These are phyloP conservation scores for Rhizopogon roseolus DNA, from an alignment of 768 basidiomycete genomes.

Conservation along the genomic window DNA sequence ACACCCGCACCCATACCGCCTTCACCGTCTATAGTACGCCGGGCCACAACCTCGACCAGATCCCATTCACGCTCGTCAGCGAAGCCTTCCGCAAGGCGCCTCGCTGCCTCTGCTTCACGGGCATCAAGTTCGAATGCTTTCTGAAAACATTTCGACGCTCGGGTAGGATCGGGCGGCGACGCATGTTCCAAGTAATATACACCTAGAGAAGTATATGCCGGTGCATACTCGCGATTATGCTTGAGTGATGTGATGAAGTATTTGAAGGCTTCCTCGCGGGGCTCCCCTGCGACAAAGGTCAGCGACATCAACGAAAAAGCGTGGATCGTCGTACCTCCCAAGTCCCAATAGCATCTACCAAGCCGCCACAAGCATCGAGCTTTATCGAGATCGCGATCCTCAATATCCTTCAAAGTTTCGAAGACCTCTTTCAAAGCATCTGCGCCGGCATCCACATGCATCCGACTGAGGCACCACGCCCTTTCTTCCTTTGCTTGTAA, in stretches of 20 bases:
- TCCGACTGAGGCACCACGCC: slow-evolving; percentile 70
- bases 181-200: slow-evolving; percentile 76
- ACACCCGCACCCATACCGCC: slow-evolving; percentile 67
- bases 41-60: slow-evolving; percentile 90
- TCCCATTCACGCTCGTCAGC: slow-evolving; percentile 95
- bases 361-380: slow-evolving; percentile 85
- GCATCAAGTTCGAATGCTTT: slow-evolving; percentile 97
- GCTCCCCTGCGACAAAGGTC: slow-evolving; percentile 31
- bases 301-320: neutral
- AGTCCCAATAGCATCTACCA: slow-evolving; percentile 70
- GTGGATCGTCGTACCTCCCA: slow-evolving; percentile 44
- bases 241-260: slow-evolving; percentile 80
- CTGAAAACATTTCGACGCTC: slow-evolving; percentile 94
- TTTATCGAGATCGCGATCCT: slow-evolving; percentile 49
- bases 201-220: slow-evolving; percentile 92
- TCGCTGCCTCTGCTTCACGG: slow-evolving; percentile 80
- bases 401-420: slow-evolving; percentile 36
- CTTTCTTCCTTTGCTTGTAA: slow-evolving; percentile 73
- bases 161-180: slow-evolving; percentile 70
- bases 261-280: slow-evolving; percentile 65
- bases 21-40: slow-evolving; percentile 90
- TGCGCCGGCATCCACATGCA: slow-evolving; percentile 48
- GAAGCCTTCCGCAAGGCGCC: slow-evolving; percentile 80
- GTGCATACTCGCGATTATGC: slow-evolving; percentile 69
- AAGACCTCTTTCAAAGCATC: slow-evolving; percentile 45